phyloP scores from a whole-genome alignment of 352 stramenopile species.

The Globisporangium cylindrosporum region DNA sequence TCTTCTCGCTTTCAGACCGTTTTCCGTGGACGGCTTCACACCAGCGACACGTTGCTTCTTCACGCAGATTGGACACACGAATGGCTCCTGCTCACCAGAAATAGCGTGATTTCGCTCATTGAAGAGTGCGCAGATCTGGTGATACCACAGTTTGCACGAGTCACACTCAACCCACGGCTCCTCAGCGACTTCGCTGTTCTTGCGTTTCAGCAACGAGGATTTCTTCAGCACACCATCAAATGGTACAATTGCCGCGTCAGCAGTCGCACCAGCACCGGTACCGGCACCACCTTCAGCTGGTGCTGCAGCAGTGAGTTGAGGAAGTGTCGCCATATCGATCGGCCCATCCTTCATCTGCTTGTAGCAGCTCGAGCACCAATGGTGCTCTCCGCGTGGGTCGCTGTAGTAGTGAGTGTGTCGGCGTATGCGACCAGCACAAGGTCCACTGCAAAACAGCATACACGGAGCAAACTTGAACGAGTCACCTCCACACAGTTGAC shows the following conservation, averaged over 20 bases:
- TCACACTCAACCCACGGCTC: constrained; percentile 99
- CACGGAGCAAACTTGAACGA: constrained; percentile 90
- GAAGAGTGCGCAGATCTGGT: constrained; percentile 99
- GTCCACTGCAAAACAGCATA: constrained; percentile 88
- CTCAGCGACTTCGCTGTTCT: constrained; percentile 98
- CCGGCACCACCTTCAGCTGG: constrained; percentile 34
- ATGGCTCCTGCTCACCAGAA: constrained; percentile 82
- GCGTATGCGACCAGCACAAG: constrained; percentile 78
- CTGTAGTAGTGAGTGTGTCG: constrained; percentile 88
- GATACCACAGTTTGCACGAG: constrained; percentile 98
- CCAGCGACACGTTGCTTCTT: constrained; percentile 77
- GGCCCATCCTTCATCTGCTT: constrained; percentile 90
- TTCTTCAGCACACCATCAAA: constrained; percentile 90
- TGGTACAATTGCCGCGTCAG: constrained; percentile 21
- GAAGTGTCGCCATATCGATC: constrained; percentile 89
- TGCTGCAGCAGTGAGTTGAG: constrained; percentile 64
- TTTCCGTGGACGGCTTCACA: constrained; percentile 75
- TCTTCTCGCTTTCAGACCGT: constrained; percentile 74
- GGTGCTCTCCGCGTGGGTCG: constrained; percentile 75
- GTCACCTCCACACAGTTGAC: constrained; percentile 83
- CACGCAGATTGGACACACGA: constrained; percentile 85
- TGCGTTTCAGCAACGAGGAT: constrained; percentile 94
- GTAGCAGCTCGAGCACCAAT: constrained; percentile 88
- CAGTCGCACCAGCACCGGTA: constrained; percentile 14
- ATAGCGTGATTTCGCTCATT: constrained; percentile 98